phyloP scores from a whole-genome alignment of 306 rosid species.

The Luffa aegyptiaca region DNA sequence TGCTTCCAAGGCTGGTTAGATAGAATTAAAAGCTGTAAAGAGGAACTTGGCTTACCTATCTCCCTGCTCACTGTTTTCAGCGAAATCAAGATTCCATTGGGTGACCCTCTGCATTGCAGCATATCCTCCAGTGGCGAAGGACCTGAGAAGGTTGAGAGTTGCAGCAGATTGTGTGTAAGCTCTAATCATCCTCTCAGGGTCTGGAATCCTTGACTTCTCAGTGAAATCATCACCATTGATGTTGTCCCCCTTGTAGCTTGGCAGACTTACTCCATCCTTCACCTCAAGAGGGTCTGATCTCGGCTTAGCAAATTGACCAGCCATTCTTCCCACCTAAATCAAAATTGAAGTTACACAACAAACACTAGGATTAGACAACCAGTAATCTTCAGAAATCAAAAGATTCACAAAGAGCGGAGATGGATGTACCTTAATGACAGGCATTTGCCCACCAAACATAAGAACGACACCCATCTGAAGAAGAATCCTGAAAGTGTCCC shows the following conservation, averaged over 20 bases:
- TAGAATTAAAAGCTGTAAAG: neutral
- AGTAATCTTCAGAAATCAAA: neutral
- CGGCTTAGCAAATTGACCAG: conserved; percentile 72
- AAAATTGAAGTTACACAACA: neutral
- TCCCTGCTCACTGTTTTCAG: conserved; percentile 62
- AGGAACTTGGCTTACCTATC: conserved; percentile 34
- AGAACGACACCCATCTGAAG: conserved; percentile 76
- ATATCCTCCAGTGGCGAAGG: conserved; percentile 76
- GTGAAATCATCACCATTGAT: conserved; percentile 52
- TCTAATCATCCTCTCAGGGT: conserved; percentile 62
- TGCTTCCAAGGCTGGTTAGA: neutral
- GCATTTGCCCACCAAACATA: conserved; percentile 72
- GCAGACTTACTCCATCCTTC: conserved; percentile 51
- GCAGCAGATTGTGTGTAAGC: conserved; percentile 71
- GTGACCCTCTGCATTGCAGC: conserved; percentile 75
- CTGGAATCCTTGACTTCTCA: conserved; percentile 56
- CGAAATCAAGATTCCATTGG: conserved; percentile 72
- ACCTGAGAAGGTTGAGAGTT: conserved; percentile 55
- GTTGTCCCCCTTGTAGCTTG: conserved; percentile 58
- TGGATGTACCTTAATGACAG: conserved; percentile 42
- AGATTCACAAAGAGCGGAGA: neutral
- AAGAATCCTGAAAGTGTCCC: conserved; percentile 57
- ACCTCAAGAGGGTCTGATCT: conserved; percentile 41
- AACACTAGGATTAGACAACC: neutral
- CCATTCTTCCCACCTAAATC: conserved; percentile 72